Base-by-base conservation (phyloP, 352 stramenopile species). In the Phytophthora idaei region DNA sequence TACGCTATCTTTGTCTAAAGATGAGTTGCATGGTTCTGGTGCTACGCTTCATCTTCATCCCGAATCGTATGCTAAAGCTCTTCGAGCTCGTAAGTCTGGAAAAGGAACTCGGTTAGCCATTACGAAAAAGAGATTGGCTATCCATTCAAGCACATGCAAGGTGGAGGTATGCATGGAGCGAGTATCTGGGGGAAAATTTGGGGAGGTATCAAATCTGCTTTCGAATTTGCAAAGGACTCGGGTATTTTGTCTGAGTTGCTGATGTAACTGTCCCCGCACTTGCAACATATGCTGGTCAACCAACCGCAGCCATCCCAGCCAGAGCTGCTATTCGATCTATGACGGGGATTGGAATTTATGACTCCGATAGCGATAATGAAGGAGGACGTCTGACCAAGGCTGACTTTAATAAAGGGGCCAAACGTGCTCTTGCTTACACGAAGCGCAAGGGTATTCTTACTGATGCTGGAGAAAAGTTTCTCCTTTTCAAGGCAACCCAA, bases 401-500 rank as follows among this genome's bases (percentile, higher is more conserved):
- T 1, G 48, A 66, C 31, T 51, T 61, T 17, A 61, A 61, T 7
- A 67, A 61, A 0, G 4, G 7, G 2, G 34, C 34, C 7, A 39
- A 12, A 9, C 7, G 9, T 12, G 34, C 34, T 39, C 34, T 39
- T 14, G 1, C 11, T 0, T 59, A 66, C 8, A 21, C 58, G n/a
- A 70, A 65, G 4, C 29, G 48, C 5, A 70, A 60, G 15, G 62
- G 61, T 0, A 1, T 64, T 10, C n/a, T 70, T 0, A 56, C 62
- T 2, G 62, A 64, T 49, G 15, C 44, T 14, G 32, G n/a, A 1
- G 53, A 69, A n/a, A 51, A 28, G 11, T 51, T n/a, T 15, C 27
- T 52, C 0, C 34, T 69, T 7, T 42, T 2, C 3, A 61, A 57
- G 4, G 45, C 61, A 15, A 62, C 34, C 2, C 62, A 68, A 2